Conservation (phyloP, 352 stramenopile genomes). For the Globisporangium emineosum region DNA sequence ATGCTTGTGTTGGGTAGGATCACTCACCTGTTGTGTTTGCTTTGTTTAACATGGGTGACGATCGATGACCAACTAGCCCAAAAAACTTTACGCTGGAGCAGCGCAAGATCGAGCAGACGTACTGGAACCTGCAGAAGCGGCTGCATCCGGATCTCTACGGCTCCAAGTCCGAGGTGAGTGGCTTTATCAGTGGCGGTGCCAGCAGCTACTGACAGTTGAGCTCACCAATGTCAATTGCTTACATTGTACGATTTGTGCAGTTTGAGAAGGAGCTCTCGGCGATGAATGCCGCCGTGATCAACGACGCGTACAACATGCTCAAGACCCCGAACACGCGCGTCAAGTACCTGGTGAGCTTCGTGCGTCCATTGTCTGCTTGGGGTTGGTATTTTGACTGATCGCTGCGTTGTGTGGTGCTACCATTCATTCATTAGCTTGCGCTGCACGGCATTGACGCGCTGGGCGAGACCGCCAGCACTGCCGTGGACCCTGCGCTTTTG, state of each 20-base stretch:
- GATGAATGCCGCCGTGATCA: constrained; percentile 76
- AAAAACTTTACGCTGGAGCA: constrained; percentile 81
- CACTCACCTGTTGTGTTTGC: not conserved
- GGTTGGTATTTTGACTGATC: not conserved
- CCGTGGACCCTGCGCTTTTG: constrained; percentile 67
- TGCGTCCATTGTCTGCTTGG: not conserved
- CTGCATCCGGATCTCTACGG: constrained; percentile 83
- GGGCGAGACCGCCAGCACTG: constrained; percentile 67
- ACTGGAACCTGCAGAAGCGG: constrained; percentile 86
- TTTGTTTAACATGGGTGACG: not conserved
- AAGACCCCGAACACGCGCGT: constrained; percentile 83
- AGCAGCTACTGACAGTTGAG: too few species aligned
- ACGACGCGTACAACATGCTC: constrained; percentile 86
- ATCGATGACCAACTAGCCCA: constrained; percentile 27
- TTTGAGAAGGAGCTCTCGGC: constrained; percentile 80
- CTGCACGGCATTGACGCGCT: constrained; percentile 83
- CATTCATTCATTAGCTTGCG: constrained; percentile 37
- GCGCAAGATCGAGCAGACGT: constrained; percentile 81
- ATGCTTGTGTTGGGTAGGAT: too few species aligned
- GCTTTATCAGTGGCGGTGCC: too few species aligned
- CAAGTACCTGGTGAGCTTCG: constrained; percentile 70
- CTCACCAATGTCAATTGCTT: too few species aligned
- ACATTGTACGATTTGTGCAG: constrained; percentile 22
- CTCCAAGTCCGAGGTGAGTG: constrained; percentile 75
- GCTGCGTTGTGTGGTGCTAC: not conserved